A percentile compares a stretch with the other conserved stretches of the same genome.
Conservation (phyloP, 2,329 filamentous ascomycete genomes). For the Cladosporium colombiae region DNA sequence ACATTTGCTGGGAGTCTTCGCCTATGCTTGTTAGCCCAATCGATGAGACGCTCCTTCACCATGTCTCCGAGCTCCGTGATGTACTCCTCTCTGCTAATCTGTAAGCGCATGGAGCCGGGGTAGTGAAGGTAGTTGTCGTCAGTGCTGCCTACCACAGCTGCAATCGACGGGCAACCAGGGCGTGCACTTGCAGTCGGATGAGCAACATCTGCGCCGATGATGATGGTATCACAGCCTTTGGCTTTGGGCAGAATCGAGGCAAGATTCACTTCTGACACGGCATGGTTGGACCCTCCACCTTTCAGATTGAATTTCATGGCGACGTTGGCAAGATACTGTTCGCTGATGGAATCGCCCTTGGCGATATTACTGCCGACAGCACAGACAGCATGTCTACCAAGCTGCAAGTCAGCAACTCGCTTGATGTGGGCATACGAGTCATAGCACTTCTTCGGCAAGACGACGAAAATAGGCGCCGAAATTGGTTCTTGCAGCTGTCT, state of each 20-base stretch:
- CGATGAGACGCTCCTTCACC: slow-evolving; percentile 32
- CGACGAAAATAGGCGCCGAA: slow-evolving; percentile 10
- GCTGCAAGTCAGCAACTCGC: slow-evolving; percentile 22
- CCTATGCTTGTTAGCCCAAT: slow-evolving; percentile 23
- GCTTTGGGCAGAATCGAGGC: not conserved
- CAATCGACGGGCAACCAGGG: slow-evolving; percentile 43
- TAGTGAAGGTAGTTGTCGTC: slow-evolving; percentile 37
- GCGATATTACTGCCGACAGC: slow-evolving; percentile 13
- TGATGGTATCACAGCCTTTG: slow-evolving; percentile 27
- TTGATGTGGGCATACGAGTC: slow-evolving; percentile 25
- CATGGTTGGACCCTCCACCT: slow-evolving; percentile 22
- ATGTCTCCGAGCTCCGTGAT: slow-evolving; percentile 34
- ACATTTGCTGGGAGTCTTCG: slow-evolving; percentile 25
- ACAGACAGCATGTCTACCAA: slow-evolving; percentile 20
- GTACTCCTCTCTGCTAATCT: slow-evolving; percentile 32
- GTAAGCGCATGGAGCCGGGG: slow-evolving; percentile 41
- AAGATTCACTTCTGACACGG: not conserved
- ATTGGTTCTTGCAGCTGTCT: no score
- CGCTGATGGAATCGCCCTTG: not conserved
- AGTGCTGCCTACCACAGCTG: slow-evolving; percentile 44
- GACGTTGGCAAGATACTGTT: slow-evolving; percentile 22
- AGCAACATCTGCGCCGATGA: slow-evolving; percentile 47
- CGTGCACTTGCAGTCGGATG: slow-evolving; percentile 38
- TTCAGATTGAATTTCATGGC: slow-evolving; percentile 27
- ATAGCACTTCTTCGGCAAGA: not conserved